Conservation (phyloP, 2,329 filamentous ascomycete species). For the Botrytis fabae region DNA sequence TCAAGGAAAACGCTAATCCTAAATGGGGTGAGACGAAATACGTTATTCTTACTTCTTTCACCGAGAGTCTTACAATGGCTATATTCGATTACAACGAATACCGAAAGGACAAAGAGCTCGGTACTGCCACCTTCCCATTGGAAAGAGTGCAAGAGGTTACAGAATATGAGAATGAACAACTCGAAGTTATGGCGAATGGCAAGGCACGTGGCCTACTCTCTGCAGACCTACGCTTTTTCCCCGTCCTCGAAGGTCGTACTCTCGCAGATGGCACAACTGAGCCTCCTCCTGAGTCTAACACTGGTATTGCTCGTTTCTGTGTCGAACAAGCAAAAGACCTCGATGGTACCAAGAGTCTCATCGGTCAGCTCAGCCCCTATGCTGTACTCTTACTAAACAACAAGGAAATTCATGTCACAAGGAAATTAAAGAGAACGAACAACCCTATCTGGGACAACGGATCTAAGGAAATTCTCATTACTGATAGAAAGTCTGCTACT, state of each 20-base stretch:
- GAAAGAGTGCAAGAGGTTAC: conserved; percentile 76
- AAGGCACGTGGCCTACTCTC: conserved; percentile 78
- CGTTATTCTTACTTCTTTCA: conserved; percentile 87
- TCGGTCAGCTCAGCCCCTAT: conserved; percentile 90
- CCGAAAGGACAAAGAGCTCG: conserved; percentile 94
- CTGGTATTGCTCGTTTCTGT: conserved; percentile 90
- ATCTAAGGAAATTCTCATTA: conserved; percentile 91
- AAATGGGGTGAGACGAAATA: conserved; percentile 97
- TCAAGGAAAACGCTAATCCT: conserved; percentile 82
- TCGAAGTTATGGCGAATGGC: conserved; percentile 83
- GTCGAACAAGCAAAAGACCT: conserved; percentile 96
- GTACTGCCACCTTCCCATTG: conserved; percentile 79
- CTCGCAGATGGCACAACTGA: conserved; percentile 75
- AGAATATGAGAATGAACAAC: conserved; percentile 78
- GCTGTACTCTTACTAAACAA: conserved; percentile 85
- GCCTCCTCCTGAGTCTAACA: conserved; percentile 84
- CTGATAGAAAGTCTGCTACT: conserved; percentile 85
- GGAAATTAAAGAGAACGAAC: conserved; percentile 94
- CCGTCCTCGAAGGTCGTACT: conserved; percentile 73
- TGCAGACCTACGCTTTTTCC: conserved; percentile 91
- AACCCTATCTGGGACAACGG: conserved; percentile 95
- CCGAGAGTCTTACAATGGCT: conserved; percentile 80
- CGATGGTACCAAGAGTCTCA: conserved; percentile 86
- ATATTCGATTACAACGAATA: conserved; percentile 93
- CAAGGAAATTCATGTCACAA: conserved; percentile 84